A percentile compares a stretch with the other conserved stretches of the same genome.
These are phyloP conservation scores for Eucalyptus sp. DNA, from an alignment of 345 rosid species.

Conservation along the genomic window DNA sequence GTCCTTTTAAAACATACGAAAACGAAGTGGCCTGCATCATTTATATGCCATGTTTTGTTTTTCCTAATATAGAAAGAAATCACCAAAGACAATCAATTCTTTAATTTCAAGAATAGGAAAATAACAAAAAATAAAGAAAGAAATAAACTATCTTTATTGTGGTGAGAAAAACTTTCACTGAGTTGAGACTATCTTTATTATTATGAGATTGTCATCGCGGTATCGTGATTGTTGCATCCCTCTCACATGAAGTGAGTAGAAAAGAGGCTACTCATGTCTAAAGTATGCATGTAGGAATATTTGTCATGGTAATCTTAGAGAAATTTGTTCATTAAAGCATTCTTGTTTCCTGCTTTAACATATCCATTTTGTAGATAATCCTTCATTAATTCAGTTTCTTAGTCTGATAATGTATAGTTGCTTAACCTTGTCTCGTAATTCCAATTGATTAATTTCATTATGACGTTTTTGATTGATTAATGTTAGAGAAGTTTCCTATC, in stretches of 20 bases:
- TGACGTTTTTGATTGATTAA: too few species aligned
- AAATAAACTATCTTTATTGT: too few species aligned
- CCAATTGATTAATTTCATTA: not conserved
- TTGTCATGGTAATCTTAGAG: not conserved
- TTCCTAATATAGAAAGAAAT: too few species aligned
- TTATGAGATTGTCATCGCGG: not conserved
- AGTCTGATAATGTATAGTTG: not conserved
- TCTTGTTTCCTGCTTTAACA: not conserved
- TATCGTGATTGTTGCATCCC: not conserved
- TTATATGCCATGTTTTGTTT: too few species aligned
- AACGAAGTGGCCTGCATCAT: too few species aligned
- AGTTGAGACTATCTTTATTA: not conserved
- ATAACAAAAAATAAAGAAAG: too few species aligned
- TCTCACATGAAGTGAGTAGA: not conserved
- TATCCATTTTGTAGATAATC: not conserved
- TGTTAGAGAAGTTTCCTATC: not conserved
- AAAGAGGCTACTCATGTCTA: not conserved
- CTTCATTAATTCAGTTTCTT: not conserved
- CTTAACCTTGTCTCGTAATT: not conserved
- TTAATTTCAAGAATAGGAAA: too few species aligned
- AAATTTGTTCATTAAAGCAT: not conserved
- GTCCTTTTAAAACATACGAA: too few species aligned
- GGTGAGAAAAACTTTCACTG: not conserved
- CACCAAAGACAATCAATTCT: too few species aligned
- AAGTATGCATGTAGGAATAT: not conserved